phyloP scores from a whole-genome alignment of 768 basidiomycete genomes.

The Paxillus ammoniavirescens region DNA sequence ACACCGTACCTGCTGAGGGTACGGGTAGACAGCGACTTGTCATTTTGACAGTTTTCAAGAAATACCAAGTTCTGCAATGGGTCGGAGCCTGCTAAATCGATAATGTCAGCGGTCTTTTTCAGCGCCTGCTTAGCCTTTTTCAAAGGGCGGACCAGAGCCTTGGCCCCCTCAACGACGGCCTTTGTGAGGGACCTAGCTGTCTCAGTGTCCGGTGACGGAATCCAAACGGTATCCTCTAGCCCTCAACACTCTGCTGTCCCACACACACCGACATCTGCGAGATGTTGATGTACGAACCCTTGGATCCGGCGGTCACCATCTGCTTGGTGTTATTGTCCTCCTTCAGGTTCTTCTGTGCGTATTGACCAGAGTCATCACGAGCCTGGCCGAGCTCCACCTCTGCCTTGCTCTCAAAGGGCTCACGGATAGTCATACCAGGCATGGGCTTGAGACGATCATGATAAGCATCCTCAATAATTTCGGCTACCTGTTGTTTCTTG shows the following conservation, averaged over 20 bases:
- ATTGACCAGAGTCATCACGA: slow-evolving; percentile 93
- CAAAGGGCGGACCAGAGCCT: too few relatives aligned
- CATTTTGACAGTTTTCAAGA: too few relatives aligned
- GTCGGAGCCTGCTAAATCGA: too few relatives aligned
- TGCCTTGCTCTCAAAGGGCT: slow-evolving; percentile 93
- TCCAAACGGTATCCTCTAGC: slow-evolving; percentile 96
- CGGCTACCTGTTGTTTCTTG: slow-evolving; percentile 76
- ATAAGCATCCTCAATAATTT: slow-evolving; percentile 79
- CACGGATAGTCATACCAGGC: slow-evolving; percentile 99
- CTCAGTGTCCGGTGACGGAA: slow-evolving; percentile 86
- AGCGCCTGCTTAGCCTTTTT: too few relatives aligned
- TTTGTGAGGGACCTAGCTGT: too few relatives aligned
- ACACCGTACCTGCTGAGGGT: too few relatives aligned
- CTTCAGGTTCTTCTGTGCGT: slow-evolving; percentile 94
- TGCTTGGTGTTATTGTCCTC: slow-evolving; percentile 99
- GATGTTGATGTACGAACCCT: slow-evolving; percentile 99
- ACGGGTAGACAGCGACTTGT: too few relatives aligned
- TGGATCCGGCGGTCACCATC: slow-evolving; percentile 99
- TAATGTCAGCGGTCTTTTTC: too few relatives aligned
- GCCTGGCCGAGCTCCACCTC: slow-evolving; percentile 91
- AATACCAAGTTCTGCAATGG: too few relatives aligned
- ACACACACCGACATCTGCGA: slow-evolving; percentile 99
- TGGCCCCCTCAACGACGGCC: too few relatives aligned
- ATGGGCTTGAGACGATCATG: slow-evolving; percentile 84
- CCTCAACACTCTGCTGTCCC: slow-evolving; percentile 97